Evolutionary conservation across 2,329 filamentous ascomycete genomes (phyloP).

Genomic region (Chaetomium sp.): DNA sequence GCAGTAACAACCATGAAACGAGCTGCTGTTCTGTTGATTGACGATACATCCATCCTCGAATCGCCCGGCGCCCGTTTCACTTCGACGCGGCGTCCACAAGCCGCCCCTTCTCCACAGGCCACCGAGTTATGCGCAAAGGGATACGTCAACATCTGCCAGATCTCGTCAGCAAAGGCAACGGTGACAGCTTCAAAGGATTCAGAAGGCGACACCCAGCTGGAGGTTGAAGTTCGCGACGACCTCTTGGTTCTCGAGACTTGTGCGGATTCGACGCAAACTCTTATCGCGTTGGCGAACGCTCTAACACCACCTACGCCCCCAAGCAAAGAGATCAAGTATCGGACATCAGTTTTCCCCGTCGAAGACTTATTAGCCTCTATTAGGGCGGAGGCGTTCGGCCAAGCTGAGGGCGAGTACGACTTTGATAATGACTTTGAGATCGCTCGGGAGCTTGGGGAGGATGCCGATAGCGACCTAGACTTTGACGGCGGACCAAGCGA

Average conservation of each 20-base stretch:
- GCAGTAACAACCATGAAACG: slow-evolving; percentile 72
- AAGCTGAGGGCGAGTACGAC: slow-evolving; percentile 61
- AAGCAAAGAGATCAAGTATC: slow-evolving; percentile 80
- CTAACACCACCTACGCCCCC: slow-evolving; percentile 82
- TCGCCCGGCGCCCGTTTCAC: slow-evolving; percentile 45
- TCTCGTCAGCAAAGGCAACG: slow-evolving; percentile 75
- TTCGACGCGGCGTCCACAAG: slow-evolving; percentile 41
- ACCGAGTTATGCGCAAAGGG: slow-evolving; percentile 64
- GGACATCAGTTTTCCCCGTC: slow-evolving; percentile 82
- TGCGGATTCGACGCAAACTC: slow-evolving; percentile 92
- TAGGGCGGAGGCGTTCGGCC: slow-evolving; percentile 78
- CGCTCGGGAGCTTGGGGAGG: slow-evolving; percentile 51
- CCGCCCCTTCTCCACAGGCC: slow-evolving; percentile 54
- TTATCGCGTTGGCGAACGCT: slow-evolving; percentile 77
- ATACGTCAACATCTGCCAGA: slow-evolving; percentile 83
- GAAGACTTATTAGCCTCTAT: slow-evolving; percentile 89
- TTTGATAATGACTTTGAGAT: slow-evolving; percentile 65
- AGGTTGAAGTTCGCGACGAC: slow-evolving; percentile 82
- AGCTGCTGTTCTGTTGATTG: slow-evolving; percentile 79
- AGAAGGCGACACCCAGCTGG: slow-evolving; percentile 66
- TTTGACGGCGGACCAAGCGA: slow-evolving; percentile 36
- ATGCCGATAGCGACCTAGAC: slow-evolving; percentile 36
- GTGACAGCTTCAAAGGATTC: slow-evolving; percentile 62
- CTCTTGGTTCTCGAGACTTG: slow-evolving; percentile 91
- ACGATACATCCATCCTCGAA: slow-evolving; percentile 62